These are phyloP conservation scores for Aspergillus cavernicola DNA, from an alignment of 495 filamentous ascomycete species.

Conservation along the genomic window DNA sequence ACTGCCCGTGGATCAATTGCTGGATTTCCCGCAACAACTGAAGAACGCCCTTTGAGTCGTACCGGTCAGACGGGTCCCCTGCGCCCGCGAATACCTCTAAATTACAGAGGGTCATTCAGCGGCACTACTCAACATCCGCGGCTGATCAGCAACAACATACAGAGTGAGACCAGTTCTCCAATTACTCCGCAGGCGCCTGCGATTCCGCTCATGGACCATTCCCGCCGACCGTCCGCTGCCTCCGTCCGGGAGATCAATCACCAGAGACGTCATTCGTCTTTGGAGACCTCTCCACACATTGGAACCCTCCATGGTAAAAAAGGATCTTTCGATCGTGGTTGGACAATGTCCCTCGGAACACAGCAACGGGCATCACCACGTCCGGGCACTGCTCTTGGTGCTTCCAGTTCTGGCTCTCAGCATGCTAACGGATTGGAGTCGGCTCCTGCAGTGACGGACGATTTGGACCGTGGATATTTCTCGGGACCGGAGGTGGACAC, in stretches of 20 bases:
- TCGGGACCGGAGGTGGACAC: conserved; percentile 81
- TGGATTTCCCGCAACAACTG: conserved; percentile 29
- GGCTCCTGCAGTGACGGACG: conserved; percentile 35
- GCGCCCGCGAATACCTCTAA: conserved; percentile 60
- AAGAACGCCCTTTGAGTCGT: conserved; percentile 39
- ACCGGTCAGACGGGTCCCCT: conserved; percentile 41
- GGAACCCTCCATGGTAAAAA: conserved; percentile 64
- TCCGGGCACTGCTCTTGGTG: conserved; percentile 35
- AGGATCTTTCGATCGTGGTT: conserved; percentile 83
- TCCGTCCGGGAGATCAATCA: conserved; percentile 81
- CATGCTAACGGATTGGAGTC: conserved; percentile 27
- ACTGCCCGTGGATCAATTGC: conserved; percentile 28
- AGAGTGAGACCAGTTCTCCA: conserved; percentile 30
- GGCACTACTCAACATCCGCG: conserved; percentile 31
- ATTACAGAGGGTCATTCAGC: conserved; percentile 34
- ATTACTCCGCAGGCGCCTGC: conserved; percentile 29
- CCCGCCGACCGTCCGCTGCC: conserved; percentile 68
- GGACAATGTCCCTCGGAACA: conserved; percentile 67
- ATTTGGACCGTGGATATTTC: conserved; percentile 89
- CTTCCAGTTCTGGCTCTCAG: conserved; percentile 19
- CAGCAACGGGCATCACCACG: conserved; percentile 24
- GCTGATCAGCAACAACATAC: conserved; percentile 25
- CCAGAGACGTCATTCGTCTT: conserved; percentile 81
- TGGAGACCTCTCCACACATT: conserved; percentile 39
- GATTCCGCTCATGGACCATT: conserved; percentile 48